Base-by-base conservation (phyloP, 257 asterid species). In the Cordia subcordata region DNA sequence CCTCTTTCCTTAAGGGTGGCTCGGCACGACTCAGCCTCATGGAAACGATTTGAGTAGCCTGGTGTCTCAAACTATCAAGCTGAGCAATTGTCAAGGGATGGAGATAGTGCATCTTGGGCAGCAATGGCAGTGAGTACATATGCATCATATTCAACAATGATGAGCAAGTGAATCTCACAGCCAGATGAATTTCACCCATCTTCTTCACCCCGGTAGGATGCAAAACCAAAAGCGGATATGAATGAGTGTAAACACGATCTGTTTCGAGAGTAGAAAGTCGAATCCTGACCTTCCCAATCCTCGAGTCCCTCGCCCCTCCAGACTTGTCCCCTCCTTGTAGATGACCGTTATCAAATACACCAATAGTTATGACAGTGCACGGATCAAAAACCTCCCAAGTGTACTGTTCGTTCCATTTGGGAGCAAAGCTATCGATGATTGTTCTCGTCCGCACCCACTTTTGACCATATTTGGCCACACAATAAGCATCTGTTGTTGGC, bases 351-450 rank as follows among this genome's bases (percentile, higher is more conserved):
- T 78, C 84, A 51, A 78, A 78, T 4, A 78, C 84, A 15, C 84
- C 84, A 58, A 78, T 74, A 11, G 84, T 78, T 55, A 78, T 61
- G 42, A 78, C 84, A 15, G 84, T 78, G 68, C 81, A 78, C 46
- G 81, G 84, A 63, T 78, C 84, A 46, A 55, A 78, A 14, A 78
- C 84, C 38, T 78, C 84, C 84, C 84, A 78, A 12, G 84, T 78
- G 70, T 78, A 78, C 44, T 78, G 84, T 22, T 78, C 84, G 32
- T 78, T 78, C 84, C 84, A 78, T 37, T 57, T 74, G 16, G 84
- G 84, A 54, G 78, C 63, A 72, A 78, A 78, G 66, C 81, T 71
- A 53, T 71, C 81, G 1, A 78, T 74, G 19, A 78, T 71, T 12
- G 84, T 74, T 73, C 84, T 74, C 0, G 84, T 78, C 10, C 84